A percentile compares a stretch with the other conserved stretches of the same genome.
phyloP scores from a whole-genome alignment of 2,329 filamentous ascomycete species.

The Neopestalotiopsis clavispora region DNA sequence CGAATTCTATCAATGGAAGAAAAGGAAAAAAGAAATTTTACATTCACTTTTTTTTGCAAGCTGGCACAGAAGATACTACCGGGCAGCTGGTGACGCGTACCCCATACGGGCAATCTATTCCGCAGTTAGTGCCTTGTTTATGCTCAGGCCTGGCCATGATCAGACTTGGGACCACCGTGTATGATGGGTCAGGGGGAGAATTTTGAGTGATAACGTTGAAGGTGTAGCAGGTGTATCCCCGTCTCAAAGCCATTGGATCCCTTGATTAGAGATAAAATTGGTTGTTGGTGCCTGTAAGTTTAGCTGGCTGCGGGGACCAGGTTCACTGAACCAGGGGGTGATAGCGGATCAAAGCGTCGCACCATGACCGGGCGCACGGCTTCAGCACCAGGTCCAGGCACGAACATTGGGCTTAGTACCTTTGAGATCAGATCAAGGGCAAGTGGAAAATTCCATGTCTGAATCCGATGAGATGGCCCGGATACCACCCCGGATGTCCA shows the following conservation, averaged over 20 bases:
- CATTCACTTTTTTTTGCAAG: background rate
- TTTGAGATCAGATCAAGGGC: background rate
- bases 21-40: background rate
- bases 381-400: background rate
- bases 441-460: background rate
- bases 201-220: background rate
- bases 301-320: background rate
- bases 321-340: background rate
- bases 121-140: background rate
- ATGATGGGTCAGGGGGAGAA: background rate
- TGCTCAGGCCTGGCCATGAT: background rate
- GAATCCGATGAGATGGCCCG: background rate
- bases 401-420: background rate
- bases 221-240: background rate
- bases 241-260: background rate
- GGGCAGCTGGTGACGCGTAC: background rate
- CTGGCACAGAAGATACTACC: background rate
- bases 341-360: background rate
- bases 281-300: background rate
- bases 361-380: background rate
- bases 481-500: background rate
- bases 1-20: background rate
- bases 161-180: background rate
- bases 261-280: background rate
- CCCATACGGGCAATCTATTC: background rate